Base-by-base conservation (phyloP, 352 stramenopile genomes). In the Pythium aphanidermatum region DNA sequence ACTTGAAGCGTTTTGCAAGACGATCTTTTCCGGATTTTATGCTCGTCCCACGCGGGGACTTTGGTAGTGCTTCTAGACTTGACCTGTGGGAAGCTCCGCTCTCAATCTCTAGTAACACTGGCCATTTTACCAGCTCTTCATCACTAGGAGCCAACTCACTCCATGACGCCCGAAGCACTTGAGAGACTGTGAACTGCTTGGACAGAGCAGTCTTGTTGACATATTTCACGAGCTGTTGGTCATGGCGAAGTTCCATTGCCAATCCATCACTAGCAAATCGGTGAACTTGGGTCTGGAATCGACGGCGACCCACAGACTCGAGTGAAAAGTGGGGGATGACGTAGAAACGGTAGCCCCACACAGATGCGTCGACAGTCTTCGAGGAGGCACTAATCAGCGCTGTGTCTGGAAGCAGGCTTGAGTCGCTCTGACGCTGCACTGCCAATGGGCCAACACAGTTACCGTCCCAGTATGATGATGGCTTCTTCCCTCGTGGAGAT, bases 331-430 rank as follows among this genome's bases (percentile, higher is more conserved):
- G 79, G 2, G 73, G 76, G 21, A 88, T 83, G 1, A 89, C 67
- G 28, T 73, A 82, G 31, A 89, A 87, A 9, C 67, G 66, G 41
- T 86, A 92, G 3, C 79, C 79, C 79, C 79, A 92, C 4, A 48
- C 44, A 19, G 38, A 36, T 5, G n/a, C 2, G 2, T 34, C 37
- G 6, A 25, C 24, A 14, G 28, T 42, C 6, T 10, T 14, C 7
- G 17, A n/a, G n/a, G n/a, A n/a, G n/a, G n/a, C n/a, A n/a, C n/a
- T n/a, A n/a, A n/a, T n/a, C n/a, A n/a, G n/a, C n/a, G n/a, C n/a
- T n/a, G n/a, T n/a, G n/a, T n/a, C n/a, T n/a, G n/a, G n/a, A n/a
- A n/a, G n/a, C n/a, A n/a, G n/a, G n/a, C n/a, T n/a, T n/a, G n/a
- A n/a, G n/a, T n/a, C n/a, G n/a, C n/a, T n/a, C n/a, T n/a, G n/a